A percentile compares a stretch with the other conserved stretches of the same genome.
Evolutionary conservation across 2,329 filamentous ascomycete species (phyloP).

Genomic region (Trichoderma polysporum): DNA sequence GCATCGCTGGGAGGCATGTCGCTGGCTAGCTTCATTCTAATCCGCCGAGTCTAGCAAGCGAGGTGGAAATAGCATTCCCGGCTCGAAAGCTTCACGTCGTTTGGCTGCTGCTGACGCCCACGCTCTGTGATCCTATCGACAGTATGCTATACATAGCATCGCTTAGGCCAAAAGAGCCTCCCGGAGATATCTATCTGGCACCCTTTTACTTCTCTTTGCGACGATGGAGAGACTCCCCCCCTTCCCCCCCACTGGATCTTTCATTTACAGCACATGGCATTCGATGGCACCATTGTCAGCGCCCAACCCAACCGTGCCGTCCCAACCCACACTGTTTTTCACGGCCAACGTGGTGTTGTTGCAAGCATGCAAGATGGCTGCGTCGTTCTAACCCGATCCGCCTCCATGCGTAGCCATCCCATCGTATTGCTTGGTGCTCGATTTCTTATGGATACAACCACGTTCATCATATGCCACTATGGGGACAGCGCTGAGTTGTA

Average conservation of each 20-base stretch:
- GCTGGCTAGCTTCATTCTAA: background rate
- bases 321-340: slow-evolving; percentile 7
- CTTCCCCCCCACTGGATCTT: background rate
- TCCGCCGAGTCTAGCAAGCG: slow-evolving; percentile 17
- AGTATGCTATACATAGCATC: slow-evolving; percentile 9
- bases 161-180: background rate
- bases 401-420: background rate
- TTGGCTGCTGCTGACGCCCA: slow-evolving; percentile 5
- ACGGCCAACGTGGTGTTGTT: slow-evolving; percentile 5
- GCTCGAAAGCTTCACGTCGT: background rate
- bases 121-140: background rate
- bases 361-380: slow-evolving; percentile 6
- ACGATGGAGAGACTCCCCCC: background rate
- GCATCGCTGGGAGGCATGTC: background rate
- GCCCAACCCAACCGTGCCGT: slow-evolving; percentile 18
- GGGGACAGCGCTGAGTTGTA: background rate
- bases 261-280: slow-evolving; percentile 18
- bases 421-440: background rate
- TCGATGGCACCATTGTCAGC: slow-evolving; percentile 11
- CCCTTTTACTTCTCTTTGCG: background rate
- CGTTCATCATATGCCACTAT: background rate
- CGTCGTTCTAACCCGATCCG: background rate
- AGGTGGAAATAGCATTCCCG: slow-evolving; percentile 11
- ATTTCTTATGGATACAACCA: background rate
- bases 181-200: background rate